Evolutionary conservation across 2,329 filamentous ascomycete genomes (phyloP), one percentile per base, ranked within the genome.

Genomic region (Aschersonia sp.): DNA sequence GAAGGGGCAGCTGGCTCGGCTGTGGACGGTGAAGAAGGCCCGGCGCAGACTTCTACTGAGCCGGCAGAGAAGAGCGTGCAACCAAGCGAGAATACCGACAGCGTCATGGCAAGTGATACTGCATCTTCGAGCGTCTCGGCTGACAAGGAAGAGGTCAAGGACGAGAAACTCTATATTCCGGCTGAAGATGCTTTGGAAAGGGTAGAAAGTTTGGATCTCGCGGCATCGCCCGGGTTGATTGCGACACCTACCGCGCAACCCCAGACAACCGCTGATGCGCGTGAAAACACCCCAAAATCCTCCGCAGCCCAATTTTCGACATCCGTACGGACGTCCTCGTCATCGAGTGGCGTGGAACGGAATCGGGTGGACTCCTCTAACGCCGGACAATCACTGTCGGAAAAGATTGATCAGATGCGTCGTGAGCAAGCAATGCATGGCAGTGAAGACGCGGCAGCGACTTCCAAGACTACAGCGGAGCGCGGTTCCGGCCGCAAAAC

Each of bases 1-100:
- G 88, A 94, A 45, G 80, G 85, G 42, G 71, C 72, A 1, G 20
- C 20, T 2, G 67, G 71, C 5, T 80, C 83, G 29, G 66, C 70
- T 2, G 67, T 70, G 5, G 74, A 77, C 50, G 61, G 66, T 9
- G 68, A 72, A 6, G 75, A 77, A 47, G 70, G 63, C 40, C 61
- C 61, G 4, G 70, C 66, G 2, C 70, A 73, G 52, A 64, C 64
- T 4, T 68, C 66, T 46, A 68, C 67, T 1, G 72, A 75, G 44
- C 55, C 62, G 7, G 70, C 74, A 28, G 71, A 72, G 42, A 73
- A 73, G 53, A 63, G 61, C 42, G 69, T 68, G 0, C 66, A 72
- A 38, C 62, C 65, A 1, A 68, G 69, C 0, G 67, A 69, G 12
- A 59, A 58, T 45, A 64, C 61, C 4, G 64, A 66, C 43, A 58